Conservation (phyloP, 2,329 filamentous ascomycete species). For the Coccinonectria pachysandricola region DNA sequence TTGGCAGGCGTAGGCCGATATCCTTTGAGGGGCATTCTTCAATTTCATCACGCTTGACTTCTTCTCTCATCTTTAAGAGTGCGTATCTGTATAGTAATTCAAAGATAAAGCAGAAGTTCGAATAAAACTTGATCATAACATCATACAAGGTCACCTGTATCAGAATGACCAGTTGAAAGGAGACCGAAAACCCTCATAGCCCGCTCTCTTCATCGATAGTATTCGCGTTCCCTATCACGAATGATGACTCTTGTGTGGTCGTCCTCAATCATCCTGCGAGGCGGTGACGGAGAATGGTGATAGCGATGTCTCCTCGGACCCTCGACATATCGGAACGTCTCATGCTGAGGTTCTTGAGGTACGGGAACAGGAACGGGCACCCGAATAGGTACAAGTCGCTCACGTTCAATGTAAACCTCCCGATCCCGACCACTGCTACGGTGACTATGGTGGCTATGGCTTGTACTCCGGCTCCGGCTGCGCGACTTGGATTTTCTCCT, state of each 20-base stretch:
- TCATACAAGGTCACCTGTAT: constrained; percentile 13
- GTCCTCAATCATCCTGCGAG: constrained; percentile 23
- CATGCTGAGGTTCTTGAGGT: constrained; percentile 28
- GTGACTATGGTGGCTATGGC: constrained; percentile 15
- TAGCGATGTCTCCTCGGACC: constrained; percentile 29
- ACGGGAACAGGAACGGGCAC: constrained; percentile 31
- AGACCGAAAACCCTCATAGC: not conserved
- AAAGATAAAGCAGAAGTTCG: no score
- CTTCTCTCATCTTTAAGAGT: no score
- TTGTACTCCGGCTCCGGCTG: constrained; percentile 21
- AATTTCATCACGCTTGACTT: no score
- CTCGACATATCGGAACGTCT: constrained; percentile 44
- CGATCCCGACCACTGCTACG: constrained; percentile 28
- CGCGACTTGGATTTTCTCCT: constrained; percentile 18
- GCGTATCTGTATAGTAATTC: constrained; percentile 3
- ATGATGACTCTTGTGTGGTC: constrained; percentile 22
- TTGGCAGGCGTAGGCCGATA: no score
- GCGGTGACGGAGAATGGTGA: constrained; percentile 21
- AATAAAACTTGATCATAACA: constrained; percentile 14
- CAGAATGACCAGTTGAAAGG: not conserved
- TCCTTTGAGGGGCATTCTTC: no score
- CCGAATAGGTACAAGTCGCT: constrained; percentile 33
- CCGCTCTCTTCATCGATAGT: constrained; percentile 13
- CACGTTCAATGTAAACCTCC: constrained; percentile 43
- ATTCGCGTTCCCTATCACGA: constrained; percentile 25